Conservation (phyloP, 805 yeast species). For the Metschnikowia koreensis region DNA sequence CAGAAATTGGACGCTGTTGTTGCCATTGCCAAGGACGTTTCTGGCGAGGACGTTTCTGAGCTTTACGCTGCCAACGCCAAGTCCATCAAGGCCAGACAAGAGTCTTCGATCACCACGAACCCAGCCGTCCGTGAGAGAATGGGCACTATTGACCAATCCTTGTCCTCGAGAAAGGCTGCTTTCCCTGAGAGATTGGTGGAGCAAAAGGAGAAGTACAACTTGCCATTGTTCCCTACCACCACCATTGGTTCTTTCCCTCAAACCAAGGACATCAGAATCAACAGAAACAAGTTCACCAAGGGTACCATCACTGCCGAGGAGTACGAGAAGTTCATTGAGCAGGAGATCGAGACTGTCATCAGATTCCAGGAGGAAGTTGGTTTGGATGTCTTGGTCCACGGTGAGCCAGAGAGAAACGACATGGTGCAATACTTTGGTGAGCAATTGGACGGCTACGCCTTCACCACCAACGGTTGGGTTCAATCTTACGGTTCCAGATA, state of each 20-base stretch:
- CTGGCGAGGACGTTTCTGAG: conserved; percentile 76
- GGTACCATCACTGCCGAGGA: conserved; percentile 94
- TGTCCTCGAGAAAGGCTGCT: conserved; percentile 80
- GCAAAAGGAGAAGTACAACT: conserved; percentile 83
- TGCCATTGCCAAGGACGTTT: conserved; percentile 79
- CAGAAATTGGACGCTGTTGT: conserved; percentile 95
- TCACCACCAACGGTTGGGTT: conserved; percentile 99
- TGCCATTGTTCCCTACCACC: conserved; percentile 99
- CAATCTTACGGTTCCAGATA: conserved; percentile 99
- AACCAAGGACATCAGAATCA: conserved; percentile 97
- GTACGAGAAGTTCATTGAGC: conserved; percentile 93
- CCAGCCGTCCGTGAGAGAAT: conserved; percentile 86
- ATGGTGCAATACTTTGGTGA: conserved; percentile 99
- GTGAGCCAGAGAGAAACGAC: conserved; percentile 99
- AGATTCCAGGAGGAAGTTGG: conserved; percentile 99
- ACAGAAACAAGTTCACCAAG: conserved; percentile 97
- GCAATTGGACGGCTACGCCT: conserved; percentile 96
- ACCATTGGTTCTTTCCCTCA: conserved; percentile 99
- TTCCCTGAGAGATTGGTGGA: conserved; percentile 85
- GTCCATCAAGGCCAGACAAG: conserved; percentile 80
- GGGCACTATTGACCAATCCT: conserved; percentile 68
- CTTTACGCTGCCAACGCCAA: conserved; percentile 82
- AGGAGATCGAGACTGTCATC: conserved; percentile 93
- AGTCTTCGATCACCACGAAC: conserved; percentile 88
- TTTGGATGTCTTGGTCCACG: conserved; percentile 97